Percentiles rank a stretch among this genome's conserved stretches.
Conservation (phyloP, 2,329 filamentous ascomycete genomes). For the Fusarium redolens region DNA sequence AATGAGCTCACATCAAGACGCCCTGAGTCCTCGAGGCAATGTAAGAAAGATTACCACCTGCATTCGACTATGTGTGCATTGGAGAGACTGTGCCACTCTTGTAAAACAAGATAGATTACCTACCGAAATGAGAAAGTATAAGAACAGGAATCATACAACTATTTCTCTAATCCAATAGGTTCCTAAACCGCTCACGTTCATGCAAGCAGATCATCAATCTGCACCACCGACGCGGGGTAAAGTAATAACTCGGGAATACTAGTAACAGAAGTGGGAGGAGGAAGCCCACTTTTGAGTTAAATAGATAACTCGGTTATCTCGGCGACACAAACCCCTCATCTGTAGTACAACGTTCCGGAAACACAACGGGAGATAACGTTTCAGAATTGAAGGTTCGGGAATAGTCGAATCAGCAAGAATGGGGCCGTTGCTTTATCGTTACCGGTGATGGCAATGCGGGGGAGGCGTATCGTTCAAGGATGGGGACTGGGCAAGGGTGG, state of each 20-base stretch:
- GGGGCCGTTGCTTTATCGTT: not conserved
- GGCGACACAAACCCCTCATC: not conserved
- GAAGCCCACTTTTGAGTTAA: not conserved
- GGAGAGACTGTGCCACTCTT: not conserved
- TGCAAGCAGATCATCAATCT: not conserved
- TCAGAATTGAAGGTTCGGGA: not conserved
- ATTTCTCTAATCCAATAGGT: not conserved
- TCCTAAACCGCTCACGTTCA: not conserved
- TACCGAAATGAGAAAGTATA: not conserved
- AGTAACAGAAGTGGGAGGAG: not conserved
- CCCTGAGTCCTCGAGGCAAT: too few species aligned
- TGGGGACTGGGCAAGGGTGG: not conserved
- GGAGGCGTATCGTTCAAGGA: not conserved
- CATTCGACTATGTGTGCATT: rapidly evolving
- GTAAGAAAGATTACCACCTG: not conserved
- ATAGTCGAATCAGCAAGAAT: not conserved
- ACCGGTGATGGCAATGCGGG: not conserved
- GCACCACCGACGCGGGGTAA: not conserved
- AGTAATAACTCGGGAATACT: not conserved
- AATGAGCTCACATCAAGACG: not conserved
- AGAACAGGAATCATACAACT: not conserved
- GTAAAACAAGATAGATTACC: not conserved
- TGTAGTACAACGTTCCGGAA: not conserved
- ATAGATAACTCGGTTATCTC: not conserved
- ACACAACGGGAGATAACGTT: not conserved